Conservation (phyloP, 257 asterid genomes). For the Misopates orontium region DNA sequence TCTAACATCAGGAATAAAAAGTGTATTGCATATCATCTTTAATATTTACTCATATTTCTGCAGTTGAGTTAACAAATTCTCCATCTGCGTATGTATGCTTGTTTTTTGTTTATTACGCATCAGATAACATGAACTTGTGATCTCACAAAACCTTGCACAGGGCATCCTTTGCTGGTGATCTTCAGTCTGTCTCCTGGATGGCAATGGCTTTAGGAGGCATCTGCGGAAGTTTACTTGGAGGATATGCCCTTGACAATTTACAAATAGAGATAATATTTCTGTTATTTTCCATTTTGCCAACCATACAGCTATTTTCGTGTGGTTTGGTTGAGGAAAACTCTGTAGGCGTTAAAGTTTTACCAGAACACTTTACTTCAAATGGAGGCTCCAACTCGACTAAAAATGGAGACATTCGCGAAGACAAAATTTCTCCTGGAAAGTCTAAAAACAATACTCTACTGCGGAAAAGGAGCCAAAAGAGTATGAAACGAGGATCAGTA, state of each 20-base stretch:
- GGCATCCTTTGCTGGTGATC: conserved; percentile 94
- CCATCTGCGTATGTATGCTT: background rate
- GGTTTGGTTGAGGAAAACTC: conserved; percentile 69
- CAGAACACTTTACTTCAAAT: conserved; percentile 41
- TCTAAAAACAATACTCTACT: conserved; percentile 41
- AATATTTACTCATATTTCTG: background rate
- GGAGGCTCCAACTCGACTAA: conserved; percentile 40
- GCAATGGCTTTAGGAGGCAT: conserved; percentile 98
- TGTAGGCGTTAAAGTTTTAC: conserved; percentile 31
- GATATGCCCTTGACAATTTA: conserved; percentile 63
- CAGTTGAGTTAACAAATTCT: conserved; percentile 3
- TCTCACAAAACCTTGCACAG: conserved; percentile 46
- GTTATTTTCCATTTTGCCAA: conserved; percentile 69
- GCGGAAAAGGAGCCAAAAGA: conserved; percentile 68
- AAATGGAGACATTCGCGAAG: conserved; percentile 36
- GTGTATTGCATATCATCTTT: too few species aligned
- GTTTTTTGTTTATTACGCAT: conserved; percentile 14
- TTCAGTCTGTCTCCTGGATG: conserved; percentile 97
- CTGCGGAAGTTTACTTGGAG: conserved; percentile 89
- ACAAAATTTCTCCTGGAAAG: conserved; percentile 35
- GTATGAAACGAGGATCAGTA: conserved; percentile 33
- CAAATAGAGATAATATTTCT: conserved; percentile 64
- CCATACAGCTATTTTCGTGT: conserved; percentile 83
- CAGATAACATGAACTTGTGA: conserved; percentile 20
- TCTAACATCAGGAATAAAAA: background rate